Percentiles rank a stretch among this genome's conserved stretches.
These are phyloP conservation scores for Phytopythium chamaehyphon DNA, from an alignment of 352 stramenopile genomes.

Conservation along the genomic window DNA sequence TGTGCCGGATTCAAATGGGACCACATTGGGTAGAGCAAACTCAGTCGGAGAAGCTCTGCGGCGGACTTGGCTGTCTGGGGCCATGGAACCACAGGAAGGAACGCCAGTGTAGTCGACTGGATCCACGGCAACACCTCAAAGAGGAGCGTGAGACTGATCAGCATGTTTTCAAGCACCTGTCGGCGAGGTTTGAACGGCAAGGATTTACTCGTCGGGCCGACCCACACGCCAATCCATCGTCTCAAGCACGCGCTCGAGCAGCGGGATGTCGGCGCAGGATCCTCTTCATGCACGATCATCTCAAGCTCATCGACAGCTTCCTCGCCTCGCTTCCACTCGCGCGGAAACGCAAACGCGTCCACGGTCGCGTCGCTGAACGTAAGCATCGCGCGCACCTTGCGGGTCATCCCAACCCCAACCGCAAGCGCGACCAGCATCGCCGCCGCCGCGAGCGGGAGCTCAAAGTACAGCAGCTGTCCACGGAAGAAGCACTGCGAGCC, in stretches of 20 bases:
- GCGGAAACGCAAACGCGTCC: conserved; percentile 49
- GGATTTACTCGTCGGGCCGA: conserved; percentile 21
- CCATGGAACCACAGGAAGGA: conserved; percentile 57
- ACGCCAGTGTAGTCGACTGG: conserved; percentile 39
- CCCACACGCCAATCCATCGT: conserved; percentile 33
- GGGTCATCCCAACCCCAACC: conserved; percentile 25
- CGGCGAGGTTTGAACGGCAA: conserved; percentile 19
- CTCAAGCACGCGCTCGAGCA: background rate
- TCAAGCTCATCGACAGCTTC: background rate
- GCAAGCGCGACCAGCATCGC: conserved; percentile 34
- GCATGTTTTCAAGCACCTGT: conserved; percentile 21
- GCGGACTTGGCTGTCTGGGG: conserved; percentile 18
- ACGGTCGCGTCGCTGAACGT: conserved; percentile 24
- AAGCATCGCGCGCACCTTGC: conserved; percentile 20
- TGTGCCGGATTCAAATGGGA: conserved; percentile 26
- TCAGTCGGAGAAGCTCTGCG: conserved; percentile 33
- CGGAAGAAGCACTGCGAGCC: conserved; percentile 45
- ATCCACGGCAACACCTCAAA: conserved; percentile 47
- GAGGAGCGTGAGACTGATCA: conserved; percentile 23
- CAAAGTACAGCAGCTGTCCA: conserved; percentile 36
- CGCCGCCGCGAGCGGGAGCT: conserved; percentile 38
- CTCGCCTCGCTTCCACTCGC: conserved; percentile 11
- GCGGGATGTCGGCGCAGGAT: background rate
- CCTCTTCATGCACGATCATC: background rate
- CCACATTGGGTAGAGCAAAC: conserved; percentile 49